Base-by-base conservation (phyloP, 2,329 filamentous ascomycete species). In the Colletotrichum siamense region DNA sequence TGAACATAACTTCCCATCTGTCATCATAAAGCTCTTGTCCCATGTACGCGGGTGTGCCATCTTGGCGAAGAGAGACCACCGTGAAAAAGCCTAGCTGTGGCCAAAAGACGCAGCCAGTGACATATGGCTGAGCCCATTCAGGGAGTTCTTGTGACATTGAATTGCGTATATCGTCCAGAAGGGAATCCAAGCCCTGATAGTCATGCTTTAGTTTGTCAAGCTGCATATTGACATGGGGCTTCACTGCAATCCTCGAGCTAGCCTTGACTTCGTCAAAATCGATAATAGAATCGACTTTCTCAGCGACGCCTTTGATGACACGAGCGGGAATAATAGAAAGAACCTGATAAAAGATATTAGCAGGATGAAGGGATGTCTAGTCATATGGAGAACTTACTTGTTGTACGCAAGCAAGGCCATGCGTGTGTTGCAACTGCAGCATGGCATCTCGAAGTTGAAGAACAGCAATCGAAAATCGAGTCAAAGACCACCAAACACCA, bases 11-110 rank as follows among this genome's bases (percentile, higher is more conserved):
- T 76, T 96, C 92, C 97, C 96, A 99, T 0, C 85, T 84, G 72
- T 92, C 92, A 18, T 89, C 87, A 2, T 86, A 82, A 5, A 87
- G 82, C 0, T 89, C 88, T 74, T 90, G 87, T 1, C 95, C 95
- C 79, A 92, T 89, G 79, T 94, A 96, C 13, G 91, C 86, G 0
- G 91, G 90, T 63, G 88, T 86, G 0, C 92, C 91, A 3, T 90
- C 92, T 2, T 88, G 85, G 7, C 39, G 22, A 8, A 69, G 12
- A 34, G 81, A 77, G 18, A 98, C 92, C 0, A 94, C 92, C 4
- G 96, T 94, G 49, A 98, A 90, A 82, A 98, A 99, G 0, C 97
- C 97, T 49, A 98, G 91, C 81, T 98, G 96, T 1, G 96, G 96
- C 77, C 98, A 94, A 82, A 97, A 98, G 22, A 97, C 94, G 77